phyloP scores from a whole-genome alignment of 108 stramenopile species.

The Fragilaria radians region DNA sequence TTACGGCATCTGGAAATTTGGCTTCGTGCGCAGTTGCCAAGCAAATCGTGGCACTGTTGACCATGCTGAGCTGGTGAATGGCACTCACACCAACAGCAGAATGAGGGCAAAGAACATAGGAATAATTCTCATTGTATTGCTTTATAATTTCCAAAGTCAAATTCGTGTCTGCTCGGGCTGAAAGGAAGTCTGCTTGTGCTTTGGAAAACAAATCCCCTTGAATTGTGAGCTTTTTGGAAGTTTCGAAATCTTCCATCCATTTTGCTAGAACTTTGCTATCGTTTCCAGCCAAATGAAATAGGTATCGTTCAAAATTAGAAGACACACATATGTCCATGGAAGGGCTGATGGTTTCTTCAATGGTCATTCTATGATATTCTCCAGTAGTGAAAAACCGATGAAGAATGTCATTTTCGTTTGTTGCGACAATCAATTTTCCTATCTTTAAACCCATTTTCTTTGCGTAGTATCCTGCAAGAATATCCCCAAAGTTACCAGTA shows the following conservation, averaged over 20 bases:
- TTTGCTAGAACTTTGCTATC: conserved; percentile 68
- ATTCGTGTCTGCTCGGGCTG: conserved; percentile 72
- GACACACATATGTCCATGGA: conserved; percentile 99
- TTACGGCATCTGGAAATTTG: conserved; percentile 91
- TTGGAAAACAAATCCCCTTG: conserved; percentile 63
- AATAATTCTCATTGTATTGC: conserved; percentile 69
- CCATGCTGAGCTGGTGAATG: conserved; percentile 60
- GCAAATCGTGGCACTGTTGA: conserved; percentile 60
- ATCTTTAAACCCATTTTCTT: conserved; percentile 97
- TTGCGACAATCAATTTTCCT: conserved; percentile 90
- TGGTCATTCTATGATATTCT: conserved; percentile 84
- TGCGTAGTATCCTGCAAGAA: conserved; percentile 97
- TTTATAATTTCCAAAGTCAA: conserved; percentile 83
- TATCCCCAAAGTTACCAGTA: conserved; percentile 99
- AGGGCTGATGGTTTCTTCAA: conserved; percentile 86
- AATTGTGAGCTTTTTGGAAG: conserved; percentile 84
- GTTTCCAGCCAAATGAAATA: conserved; percentile 90
- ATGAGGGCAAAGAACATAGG: conserved; percentile 97
- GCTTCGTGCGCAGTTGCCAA: conserved; percentile 97
- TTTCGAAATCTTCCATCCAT: conserved; percentile 93
- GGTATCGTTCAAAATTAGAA: conserved; percentile 97
- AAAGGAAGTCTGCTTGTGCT: conserved; percentile 84
- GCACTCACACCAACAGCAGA: conserved; percentile 91
- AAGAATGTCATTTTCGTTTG: conserved; percentile 99
- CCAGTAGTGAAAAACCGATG: conserved; percentile 95